phyloP scores from a whole-genome alignment of 2,329 filamentous ascomycete species.

The Fusarium hainanense region DNA sequence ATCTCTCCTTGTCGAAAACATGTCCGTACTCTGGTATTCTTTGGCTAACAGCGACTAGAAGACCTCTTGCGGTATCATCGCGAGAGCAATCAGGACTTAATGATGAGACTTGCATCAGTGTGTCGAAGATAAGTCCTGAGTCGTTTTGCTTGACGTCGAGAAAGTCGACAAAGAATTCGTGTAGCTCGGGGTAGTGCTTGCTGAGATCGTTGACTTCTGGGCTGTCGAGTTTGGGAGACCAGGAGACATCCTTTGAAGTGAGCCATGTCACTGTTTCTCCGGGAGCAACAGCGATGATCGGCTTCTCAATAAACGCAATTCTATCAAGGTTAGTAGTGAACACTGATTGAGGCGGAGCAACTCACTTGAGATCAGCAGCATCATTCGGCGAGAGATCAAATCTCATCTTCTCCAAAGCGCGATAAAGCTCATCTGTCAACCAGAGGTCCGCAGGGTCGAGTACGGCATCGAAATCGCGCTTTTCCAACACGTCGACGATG shows the following conservation, averaged over 20 bases:
- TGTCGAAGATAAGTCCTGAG: conserved; percentile 33
- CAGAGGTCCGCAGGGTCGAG: conserved; percentile 37
- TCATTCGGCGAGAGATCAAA: conserved; percentile 26
- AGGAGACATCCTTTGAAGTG: conserved; percentile 30
- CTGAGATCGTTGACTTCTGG: conserved; percentile 36
- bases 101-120: conserved; percentile 27
- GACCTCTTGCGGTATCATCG: conserved; percentile 29
- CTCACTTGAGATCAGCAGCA: conserved; percentile 32
- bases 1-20: conserved; percentile 32
- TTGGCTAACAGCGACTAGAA: conserved; percentile 31
- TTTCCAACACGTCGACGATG: conserved; percentile 32
- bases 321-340: conserved; percentile 1
- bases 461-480: conserved; percentile 31
- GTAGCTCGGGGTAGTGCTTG: conserved; percentile 36
- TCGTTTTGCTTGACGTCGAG: conserved; percentile 33
- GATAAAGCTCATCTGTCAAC: conserved; percentile 33
- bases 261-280: conserved; percentile 35
- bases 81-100: conserved; percentile 26
- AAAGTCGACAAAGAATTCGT: conserved; percentile 39
- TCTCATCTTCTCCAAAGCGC: conserved; percentile 36
- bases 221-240: conserved; percentile 35
- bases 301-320: conserved; percentile 10
- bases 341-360: fast-evolving
- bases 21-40: conserved; percentile 34
- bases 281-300: conserved; percentile 27